Evolutionary conservation across 495 filamentous ascomycete species (phyloP), one percentile per base, ranked within the genome.

Genomic region (Pseudevernia furfuracea): DNA sequence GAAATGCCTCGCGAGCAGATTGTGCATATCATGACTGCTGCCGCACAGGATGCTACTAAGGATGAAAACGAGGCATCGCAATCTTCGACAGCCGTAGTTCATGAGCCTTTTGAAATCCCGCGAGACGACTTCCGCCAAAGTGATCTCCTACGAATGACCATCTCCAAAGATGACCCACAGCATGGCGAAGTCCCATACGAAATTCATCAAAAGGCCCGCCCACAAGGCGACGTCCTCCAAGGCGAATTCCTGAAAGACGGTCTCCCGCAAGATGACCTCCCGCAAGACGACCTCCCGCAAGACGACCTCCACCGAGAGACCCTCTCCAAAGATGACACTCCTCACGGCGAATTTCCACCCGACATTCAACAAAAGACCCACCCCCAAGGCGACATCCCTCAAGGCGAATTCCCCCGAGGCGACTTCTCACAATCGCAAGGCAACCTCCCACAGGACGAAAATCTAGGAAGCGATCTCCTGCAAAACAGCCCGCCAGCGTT

Each of bases 1-100:
- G 58, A 46, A 41, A 60, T 66, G 55, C 52, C 60, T 49, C 59
- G 60, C n/a, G 19, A 66, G 23, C 38, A 59, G 43, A 32, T 62
- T 23, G 52, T 49, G 46, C 8, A 37, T 43, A 39, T 56, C 4
- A 61, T 66, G 58, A 48, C 52, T 55, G 21, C 46, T 43, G 58
- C 38, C 6, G 58, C 58, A 15, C 48, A 53, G 19, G 25, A 38
- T 43, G 28, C 32, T 5, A 28, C 57, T 14, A 9, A 34, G 15
- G 32, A 58, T 15, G 32, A 61, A 55, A 44, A 43, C 23, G n/a
- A 64, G 34, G 44, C 46, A 48, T 49, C 53, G 49, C 63, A 68
- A 38, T 44, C 61, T 60, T 49, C 32, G 38, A 39, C 60, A 43
- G 43, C 58, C 30, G 21, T 44, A 32, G 34, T 32, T 62, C 21